Evolutionary conservation across 2,329 filamentous ascomycete species (phyloP), one percentile per base, ranked within the genome.

Genomic region (Didymella exigua): DNA sequence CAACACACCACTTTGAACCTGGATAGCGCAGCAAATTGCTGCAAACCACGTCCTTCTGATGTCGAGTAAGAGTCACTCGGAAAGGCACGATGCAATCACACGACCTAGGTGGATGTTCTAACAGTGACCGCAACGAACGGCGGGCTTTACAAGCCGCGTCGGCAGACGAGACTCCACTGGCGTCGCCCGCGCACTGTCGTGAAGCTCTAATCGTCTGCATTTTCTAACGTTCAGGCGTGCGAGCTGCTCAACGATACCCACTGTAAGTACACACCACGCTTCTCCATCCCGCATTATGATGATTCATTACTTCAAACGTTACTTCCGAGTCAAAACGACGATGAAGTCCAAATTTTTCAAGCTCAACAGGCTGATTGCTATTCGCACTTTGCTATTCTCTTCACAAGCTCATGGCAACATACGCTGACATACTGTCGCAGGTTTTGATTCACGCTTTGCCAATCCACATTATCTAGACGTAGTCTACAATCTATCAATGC

Each of bases 291-390:
- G 56, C 63, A 56, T 54, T 36, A 68, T 74, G 70, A 74, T 74
- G 70, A 73, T 72, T 48, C 42, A 62, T 31, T 38, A 43, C 58
- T 61, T 63, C 56, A 62, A 69, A 70, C 63, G 49, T 65, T 67
- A 69, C 66, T 71, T 70, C 71, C 62, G 69, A 74, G 70, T 68
- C 62, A 60, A 36, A 36, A 65, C 36, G 63, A 62, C 71, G 59
- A 67, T 74, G 71, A 73, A 72, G 71, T 67, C 61, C 61, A 64
- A 70, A 38, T 67, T 74, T 74, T 71, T 81, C 79, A 82, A 82
- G 79, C 80, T 82, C 79, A 82, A 82, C 79, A 82, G 76, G 78
- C 78, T 82, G 80, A 83, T 73, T 59, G 51, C 56, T 37, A 24
- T 49, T 48, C 31, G 36, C 13, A 40, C n/a, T 27, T 19, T 49